Evolutionary conservation across 2,329 filamentous ascomycete genomes (phyloP).

Genomic region (Pseudogymnoascus sp.): DNA sequence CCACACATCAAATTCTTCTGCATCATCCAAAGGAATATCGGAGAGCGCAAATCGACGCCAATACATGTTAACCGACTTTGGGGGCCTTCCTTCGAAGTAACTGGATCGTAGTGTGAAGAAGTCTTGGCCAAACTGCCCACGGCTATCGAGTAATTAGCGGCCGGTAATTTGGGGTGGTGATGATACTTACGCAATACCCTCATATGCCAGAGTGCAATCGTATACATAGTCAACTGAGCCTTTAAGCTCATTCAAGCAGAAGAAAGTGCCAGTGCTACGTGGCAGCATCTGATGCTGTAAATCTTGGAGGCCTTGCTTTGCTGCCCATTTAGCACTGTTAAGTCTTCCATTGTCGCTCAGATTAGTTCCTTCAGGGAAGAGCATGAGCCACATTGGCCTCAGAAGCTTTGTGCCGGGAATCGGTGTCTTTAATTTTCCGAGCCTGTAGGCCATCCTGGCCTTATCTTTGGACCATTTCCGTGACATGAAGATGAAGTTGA

Average conservation of each 20-base stretch:
- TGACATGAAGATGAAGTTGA: constrained; percentile 87
- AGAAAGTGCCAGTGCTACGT: constrained; percentile 72
- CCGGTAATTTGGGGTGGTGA: constrained; percentile 2
- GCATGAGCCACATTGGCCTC: constrained; percentile 76
- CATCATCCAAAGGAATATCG: constrained; percentile 72
- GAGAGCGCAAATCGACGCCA: constrained; percentile 80
- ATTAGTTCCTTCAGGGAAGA: constrained; percentile 87
- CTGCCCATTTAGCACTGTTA: constrained; percentile 68
- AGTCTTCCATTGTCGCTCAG: constrained; percentile 61
- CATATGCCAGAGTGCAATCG: constrained; percentile 92
- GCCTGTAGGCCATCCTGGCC: constrained; percentile 64
- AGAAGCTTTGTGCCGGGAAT: constrained; percentile 47
- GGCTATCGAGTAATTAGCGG: constrained; percentile 28
- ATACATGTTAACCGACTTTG: constrained; percentile 93
- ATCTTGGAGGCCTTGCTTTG: constrained; percentile 66
- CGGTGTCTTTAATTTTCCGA: constrained; percentile 61
- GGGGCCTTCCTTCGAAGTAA: constrained; percentile 80
- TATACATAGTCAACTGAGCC: constrained; percentile 75
- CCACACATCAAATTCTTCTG: constrained; percentile 75
- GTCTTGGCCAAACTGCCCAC: constrained; percentile 79
- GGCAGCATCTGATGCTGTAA: constrained; percentile 69
- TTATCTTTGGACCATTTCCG: constrained; percentile 79
- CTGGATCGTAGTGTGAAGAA: constrained; percentile 82
- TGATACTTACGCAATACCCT: constrained; percentile 74
- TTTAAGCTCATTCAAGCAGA: constrained; percentile 69